phyloP scores from a whole-genome alignment of 352 stramenopile genomes.

The Pythium periplocum region DNA sequence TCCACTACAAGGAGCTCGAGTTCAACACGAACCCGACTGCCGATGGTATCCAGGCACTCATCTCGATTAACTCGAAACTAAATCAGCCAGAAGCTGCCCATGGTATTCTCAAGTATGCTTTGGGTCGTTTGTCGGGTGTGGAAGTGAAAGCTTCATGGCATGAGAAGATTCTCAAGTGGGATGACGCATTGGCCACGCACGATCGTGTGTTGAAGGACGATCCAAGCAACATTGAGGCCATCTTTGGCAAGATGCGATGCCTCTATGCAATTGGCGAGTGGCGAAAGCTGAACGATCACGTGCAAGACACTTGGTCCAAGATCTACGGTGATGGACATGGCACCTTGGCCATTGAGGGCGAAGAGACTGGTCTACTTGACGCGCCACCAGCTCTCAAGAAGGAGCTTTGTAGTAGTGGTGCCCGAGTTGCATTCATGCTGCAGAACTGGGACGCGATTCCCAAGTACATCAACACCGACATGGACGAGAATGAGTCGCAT shows the following conservation, averaged over 20 bases:
- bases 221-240: slow-evolving; percentile 91
- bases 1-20: slow-evolving; percentile 99
- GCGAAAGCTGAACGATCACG: slow-evolving; percentile 93
- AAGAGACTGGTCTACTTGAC: slow-evolving; percentile 51
- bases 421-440: slow-evolving; percentile 72
- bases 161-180: slow-evolving; percentile 97
- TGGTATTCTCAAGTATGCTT: slow-evolving; percentile 95
- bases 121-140: slow-evolving; percentile 67
- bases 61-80: slow-evolving; percentile 99
- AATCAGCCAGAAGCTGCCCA: slow-evolving; percentile 96
- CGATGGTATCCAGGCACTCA: slow-evolving; percentile 96
- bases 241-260: slow-evolving; percentile 98
- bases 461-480: slow-evolving; percentile 84
- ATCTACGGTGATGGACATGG: slow-evolving; percentile 57
- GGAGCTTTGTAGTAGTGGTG: slow-evolving; percentile 78
- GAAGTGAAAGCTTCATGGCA: slow-evolving; percentile 96
- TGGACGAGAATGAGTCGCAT: slow-evolving; percentile 81
- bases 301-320: slow-evolving; percentile 81
- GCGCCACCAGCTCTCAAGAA: slow-evolving; percentile 80
- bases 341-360: slow-evolving; percentile 24
- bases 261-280: slow-evolving; percentile 98
- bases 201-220: slow-evolving; percentile 71
- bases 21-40: slow-evolving; percentile 90
- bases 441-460: slow-evolving; percentile 85
- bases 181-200: slow-evolving; percentile 94